phyloP scores from a whole-genome alignment of 805 yeast species.

The Hanseniaspora thailandica region DNA sequence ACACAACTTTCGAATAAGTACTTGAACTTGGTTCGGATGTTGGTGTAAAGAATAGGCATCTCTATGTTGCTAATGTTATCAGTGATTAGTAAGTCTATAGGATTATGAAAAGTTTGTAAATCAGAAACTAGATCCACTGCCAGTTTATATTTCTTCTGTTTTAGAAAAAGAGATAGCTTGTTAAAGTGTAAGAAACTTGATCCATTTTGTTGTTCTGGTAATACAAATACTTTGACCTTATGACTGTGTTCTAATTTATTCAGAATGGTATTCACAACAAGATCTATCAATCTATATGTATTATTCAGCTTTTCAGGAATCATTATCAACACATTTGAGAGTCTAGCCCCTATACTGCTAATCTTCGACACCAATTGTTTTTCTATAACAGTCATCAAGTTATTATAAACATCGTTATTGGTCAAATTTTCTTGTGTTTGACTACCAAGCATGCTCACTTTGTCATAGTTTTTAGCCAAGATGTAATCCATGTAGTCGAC shows the following conservation, averaged over 20 bases:
- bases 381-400: neutral
- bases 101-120: neutral
- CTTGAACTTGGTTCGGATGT: neutral
- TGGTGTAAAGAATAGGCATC: neutral
- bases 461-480: neutral
- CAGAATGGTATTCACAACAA: neutral
- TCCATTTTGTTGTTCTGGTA: slow-evolving; percentile 1
- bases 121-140: neutral
- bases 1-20: neutral
- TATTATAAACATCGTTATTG: neutral
- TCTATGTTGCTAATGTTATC: neutral
- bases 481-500: slow-evolving; percentile 25
- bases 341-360: neutral
- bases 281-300: neutral
- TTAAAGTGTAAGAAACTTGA: neutral
- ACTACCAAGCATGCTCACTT: neutral
- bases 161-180: neutral
- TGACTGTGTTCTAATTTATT: neutral
- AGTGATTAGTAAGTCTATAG: neutral
- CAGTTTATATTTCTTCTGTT: neutral
- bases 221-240: neutral
- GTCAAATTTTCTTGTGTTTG: neutral
- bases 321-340: neutral
- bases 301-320: neutral
- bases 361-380: neutral